These are phyloP conservation scores for Daldinia bambusicola DNA, from an alignment of 495 filamentous ascomycete species.

Conservation along the genomic window DNA sequence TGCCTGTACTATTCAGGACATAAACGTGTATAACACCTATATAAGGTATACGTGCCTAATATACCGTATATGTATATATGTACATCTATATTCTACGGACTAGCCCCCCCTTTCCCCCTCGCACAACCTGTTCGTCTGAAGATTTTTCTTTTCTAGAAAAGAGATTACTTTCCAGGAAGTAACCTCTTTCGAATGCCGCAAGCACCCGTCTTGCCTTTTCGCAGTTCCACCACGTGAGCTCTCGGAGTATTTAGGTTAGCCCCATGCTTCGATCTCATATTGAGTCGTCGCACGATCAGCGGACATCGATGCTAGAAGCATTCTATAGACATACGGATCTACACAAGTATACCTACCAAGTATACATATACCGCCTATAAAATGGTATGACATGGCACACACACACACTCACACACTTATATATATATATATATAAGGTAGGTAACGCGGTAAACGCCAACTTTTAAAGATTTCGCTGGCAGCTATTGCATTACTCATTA, in stretches of 20 bases:
- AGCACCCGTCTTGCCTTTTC: conserved; percentile 23
- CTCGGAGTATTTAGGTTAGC: conserved; percentile 29
- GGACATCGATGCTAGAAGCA: background rate
- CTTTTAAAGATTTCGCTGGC: background rate
- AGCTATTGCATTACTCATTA: conserved; percentile 8
- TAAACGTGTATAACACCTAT: conserved; percentile 6
- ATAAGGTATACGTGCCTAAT: background rate
- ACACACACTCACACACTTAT: too few species aligned
- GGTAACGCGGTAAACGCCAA: background rate
- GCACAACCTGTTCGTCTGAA: conserved; percentile 5
- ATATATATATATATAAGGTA: background rate
- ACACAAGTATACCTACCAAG: background rate
- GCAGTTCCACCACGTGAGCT: conserved; percentile 38
- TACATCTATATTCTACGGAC: background rate
- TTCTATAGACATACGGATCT: background rate
- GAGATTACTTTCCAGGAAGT: background rate
- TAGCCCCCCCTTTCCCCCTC: background rate
- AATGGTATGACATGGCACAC: background rate
- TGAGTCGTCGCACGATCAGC: conserved; percentile 7
- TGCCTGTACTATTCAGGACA: background rate
- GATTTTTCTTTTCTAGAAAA: background rate
- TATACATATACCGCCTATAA: background rate
- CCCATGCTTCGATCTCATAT: conserved; percentile 13
- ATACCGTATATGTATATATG: background rate
- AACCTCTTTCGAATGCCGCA: conserved; percentile 6